Conservation (phyloP, 2,329 filamentous ascomycete species). For the Geosmithia putterillii region DNA sequence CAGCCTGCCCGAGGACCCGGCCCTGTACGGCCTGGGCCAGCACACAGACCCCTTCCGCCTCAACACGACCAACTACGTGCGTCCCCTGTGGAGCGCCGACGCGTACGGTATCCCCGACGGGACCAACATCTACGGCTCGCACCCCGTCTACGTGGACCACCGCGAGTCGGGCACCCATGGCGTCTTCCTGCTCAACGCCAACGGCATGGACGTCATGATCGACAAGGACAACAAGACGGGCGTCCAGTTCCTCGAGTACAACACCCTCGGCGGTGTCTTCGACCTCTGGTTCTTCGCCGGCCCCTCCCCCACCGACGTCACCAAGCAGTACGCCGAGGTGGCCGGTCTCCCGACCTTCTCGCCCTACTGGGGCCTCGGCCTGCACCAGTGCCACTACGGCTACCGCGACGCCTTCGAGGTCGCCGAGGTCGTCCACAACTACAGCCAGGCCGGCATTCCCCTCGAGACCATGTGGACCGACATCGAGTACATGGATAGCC, state of each 20-base stretch:
- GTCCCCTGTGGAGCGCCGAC: slow-evolving; percentile 62
- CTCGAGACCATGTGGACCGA: slow-evolving; percentile 67
- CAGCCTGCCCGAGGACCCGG: slow-evolving; percentile 52
- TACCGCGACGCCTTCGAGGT: slow-evolving; percentile 62
- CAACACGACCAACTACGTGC: slow-evolving; percentile 47
- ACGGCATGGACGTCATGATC: slow-evolving; percentile 64
- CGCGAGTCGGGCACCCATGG: slow-evolving; percentile 45
- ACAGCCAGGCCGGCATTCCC: slow-evolving; percentile 51
- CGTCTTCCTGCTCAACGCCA: slow-evolving; percentile 64
- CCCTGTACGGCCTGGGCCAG: slow-evolving; percentile 70
- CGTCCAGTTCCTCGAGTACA: slow-evolving; percentile 67
- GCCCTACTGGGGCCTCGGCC: slow-evolving; percentile 67
- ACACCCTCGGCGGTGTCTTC: slow-evolving; percentile 63
- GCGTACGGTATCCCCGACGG: slow-evolving; percentile 49
- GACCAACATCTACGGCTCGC: slow-evolving; percentile 61
- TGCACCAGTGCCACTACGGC: slow-evolving; percentile 75
- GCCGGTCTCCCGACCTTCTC: slow-evolving; percentile 66
- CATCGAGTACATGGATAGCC: slow-evolving; percentile 55
- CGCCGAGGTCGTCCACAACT: slow-evolving; percentile 54
- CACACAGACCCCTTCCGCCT: slow-evolving; percentile 60
- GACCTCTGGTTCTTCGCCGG: slow-evolving; percentile 74
- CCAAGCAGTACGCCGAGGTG: slow-evolving; percentile 55
- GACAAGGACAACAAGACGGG: slow-evolving; percentile 45
- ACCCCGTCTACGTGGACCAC: slow-evolving; percentile 64
- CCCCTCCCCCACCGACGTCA: slow-evolving; percentile 54